Percentiles rank a stretch among this genome's conserved stretches.
Conservation (phyloP, 306 rosid genomes). For the Citrullus amarus region DNA sequence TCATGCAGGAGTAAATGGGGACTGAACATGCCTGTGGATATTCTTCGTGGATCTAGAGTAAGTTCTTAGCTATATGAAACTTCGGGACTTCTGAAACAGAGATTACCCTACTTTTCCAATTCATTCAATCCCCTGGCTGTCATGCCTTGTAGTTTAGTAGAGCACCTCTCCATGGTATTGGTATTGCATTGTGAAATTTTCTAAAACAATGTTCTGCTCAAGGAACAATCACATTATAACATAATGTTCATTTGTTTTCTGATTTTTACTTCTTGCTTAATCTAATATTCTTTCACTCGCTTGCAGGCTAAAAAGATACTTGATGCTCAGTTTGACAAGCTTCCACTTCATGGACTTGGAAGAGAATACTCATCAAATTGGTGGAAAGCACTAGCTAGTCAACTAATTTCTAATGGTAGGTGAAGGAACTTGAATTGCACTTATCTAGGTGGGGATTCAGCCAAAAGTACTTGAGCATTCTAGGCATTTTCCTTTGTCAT, state of each 20-base stretch:
- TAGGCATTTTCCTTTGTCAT: neutral
- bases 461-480: neutral
- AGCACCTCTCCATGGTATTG: too few species aligned
- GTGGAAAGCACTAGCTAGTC: constrained; percentile 87
- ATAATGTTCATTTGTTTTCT: too few species aligned
- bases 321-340: constrained; percentile 59
- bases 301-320: constrained; percentile 59
- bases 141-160: too few species aligned
- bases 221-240: too few species aligned
- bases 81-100: neutral
- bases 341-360: constrained; percentile 92
- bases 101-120: neutral
- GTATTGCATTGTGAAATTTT: too few species aligned
- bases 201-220: too few species aligned
- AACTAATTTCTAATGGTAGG: constrained; percentile 56
- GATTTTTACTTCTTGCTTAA: constrained; percentile 7
- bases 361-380: constrained; percentile 61
- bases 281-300: constrained; percentile 20
- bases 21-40: constrained; percentile 70
- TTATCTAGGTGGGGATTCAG: neutral
- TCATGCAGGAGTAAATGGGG: constrained; percentile 69
- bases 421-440: neutral
- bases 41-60: constrained; percentile 87
- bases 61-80: constrained; percentile 21
- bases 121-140: too few species aligned